phyloP scores from a whole-genome alignment of 2,329 filamentous ascomycete species.

The Pseudogymnoascus verrucosus region DNA sequence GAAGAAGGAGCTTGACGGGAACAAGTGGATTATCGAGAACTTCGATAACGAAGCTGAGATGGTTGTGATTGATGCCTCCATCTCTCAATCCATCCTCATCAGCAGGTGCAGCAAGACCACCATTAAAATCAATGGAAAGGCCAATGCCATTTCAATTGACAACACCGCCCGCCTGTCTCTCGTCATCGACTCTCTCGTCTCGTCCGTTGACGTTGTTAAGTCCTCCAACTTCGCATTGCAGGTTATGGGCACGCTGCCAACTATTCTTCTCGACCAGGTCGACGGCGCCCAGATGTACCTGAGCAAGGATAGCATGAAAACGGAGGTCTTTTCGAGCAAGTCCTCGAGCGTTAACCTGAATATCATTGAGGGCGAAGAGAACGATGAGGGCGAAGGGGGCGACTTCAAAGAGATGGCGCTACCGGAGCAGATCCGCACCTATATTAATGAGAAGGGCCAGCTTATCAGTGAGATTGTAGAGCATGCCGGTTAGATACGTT shows the following conservation, averaged over 20 bases:
- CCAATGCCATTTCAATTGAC: slow-evolving; percentile 93
- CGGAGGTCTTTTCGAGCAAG: slow-evolving; percentile 86
- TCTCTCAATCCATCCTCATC: slow-evolving; percentile 86
- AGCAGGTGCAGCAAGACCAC: slow-evolving; percentile 87
- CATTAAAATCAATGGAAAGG: slow-evolving; percentile 83
- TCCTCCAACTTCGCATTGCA: slow-evolving; percentile 91
- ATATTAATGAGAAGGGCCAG: slow-evolving; percentile 64
- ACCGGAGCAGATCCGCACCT: slow-evolving; percentile 80
- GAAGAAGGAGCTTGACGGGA: slow-evolving; percentile 72
- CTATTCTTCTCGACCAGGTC: slow-evolving; percentile 84
- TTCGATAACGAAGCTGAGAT: slow-evolving; percentile 69
- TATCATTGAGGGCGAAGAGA: slow-evolving; percentile 58
- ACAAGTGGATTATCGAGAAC: slow-evolving; percentile 96
- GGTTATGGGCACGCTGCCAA: slow-evolving; percentile 77
- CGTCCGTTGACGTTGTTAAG: slow-evolving; percentile 91
- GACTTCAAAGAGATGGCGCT: slow-evolving; percentile 84
- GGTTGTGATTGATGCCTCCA: slow-evolving; percentile 71
- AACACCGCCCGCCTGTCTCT: slow-evolving; percentile 79
- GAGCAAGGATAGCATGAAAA: slow-evolving; percentile 65
- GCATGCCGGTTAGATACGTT: slow-evolving; percentile 61
- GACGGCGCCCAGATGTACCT: slow-evolving; percentile 86
- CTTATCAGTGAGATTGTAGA: slow-evolving; percentile 92
- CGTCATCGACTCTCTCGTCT: slow-evolving; percentile 82
- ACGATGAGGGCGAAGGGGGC: slow-evolving; percentile 51
- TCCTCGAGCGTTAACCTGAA: slow-evolving; percentile 82